phyloP scores from a whole-genome alignment of 192 early-diverging fungal genomes.

The Umbelopsis sp. region DNA sequence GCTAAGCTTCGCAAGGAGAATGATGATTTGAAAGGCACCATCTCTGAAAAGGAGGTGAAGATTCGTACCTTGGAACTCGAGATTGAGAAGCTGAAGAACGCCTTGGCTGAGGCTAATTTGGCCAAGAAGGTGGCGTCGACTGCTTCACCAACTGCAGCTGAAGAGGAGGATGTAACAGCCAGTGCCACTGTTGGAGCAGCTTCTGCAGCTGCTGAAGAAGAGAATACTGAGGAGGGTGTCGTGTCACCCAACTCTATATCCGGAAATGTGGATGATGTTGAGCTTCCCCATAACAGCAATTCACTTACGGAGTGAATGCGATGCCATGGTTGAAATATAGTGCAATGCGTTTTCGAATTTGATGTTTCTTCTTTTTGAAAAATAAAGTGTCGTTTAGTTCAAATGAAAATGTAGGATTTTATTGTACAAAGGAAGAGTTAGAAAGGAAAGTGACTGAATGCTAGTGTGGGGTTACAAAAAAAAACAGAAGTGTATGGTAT shows the following conservation, averaged over 20 bases:
- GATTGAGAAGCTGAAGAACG: slow-evolving; percentile 53
- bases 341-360: too few species aligned
- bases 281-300: slow-evolving; percentile 25
- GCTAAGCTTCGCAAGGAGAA: slow-evolving; percentile 72
- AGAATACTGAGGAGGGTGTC: background rate
- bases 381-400: too few species aligned
- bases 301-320: slow-evolving; percentile 13
- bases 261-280: slow-evolving; percentile 2
- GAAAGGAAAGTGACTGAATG: too few species aligned
- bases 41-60: slow-evolving; percentile 70
- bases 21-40: slow-evolving; percentile 76
- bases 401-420: too few species aligned
- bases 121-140: slow-evolving; percentile 16
- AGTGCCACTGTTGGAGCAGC: background rate
- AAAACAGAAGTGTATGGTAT: too few species aligned
- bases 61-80: slow-evolving; percentile 83
- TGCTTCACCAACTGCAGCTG: background rate
- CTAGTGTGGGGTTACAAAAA: too few species aligned
- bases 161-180: background rate
- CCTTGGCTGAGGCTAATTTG: slow-evolving; percentile 30
- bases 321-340: background rate
- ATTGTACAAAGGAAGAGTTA: too few species aligned
- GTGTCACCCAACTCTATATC: background rate
- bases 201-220: background rate
- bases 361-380: too few species aligned